Evolutionary conservation across 2,329 filamentous ascomycete genomes (phyloP).

Genomic region (Leptoxyphium fumago): DNA sequence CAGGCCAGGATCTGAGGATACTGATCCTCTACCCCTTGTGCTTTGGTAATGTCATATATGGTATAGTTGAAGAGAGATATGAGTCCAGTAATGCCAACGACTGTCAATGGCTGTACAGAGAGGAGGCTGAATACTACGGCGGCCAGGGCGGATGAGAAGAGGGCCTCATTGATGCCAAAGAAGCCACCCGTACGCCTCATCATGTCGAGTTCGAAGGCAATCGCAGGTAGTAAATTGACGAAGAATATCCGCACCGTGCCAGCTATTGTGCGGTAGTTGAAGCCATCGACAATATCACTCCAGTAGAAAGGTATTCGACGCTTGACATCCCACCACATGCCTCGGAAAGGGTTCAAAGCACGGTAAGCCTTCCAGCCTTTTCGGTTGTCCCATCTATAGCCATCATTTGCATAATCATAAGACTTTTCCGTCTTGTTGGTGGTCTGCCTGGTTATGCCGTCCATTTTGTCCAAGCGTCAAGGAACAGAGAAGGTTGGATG

Average conservation of each 20-base stretch:
- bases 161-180: conserved; percentile 42
- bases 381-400: conserved; percentile 21
- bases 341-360: conserved; percentile 30
- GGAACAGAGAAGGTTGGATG: too few species aligned
- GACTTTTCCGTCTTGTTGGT: background rate
- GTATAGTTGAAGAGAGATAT: conserved; percentile 44
- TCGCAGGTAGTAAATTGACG: conserved; percentile 42
- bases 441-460: background rate
- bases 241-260: conserved; percentile 45
- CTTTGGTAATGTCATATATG: conserved; percentile 41
- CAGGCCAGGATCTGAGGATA: conserved; percentile 42
- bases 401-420: conserved; percentile 17
- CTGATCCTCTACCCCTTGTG: conserved; percentile 31
- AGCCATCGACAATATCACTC: conserved; percentile 41
- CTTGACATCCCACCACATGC: conserved; percentile 41
- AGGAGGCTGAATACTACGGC: conserved; percentile 40
- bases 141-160: conserved; percentile 41
- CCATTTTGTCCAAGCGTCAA: background rate
- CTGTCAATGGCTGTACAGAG: conserved; percentile 39
- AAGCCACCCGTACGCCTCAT: conserved; percentile 38
- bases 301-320: conserved; percentile 40
- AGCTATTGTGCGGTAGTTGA: conserved; percentile 40
- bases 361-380: conserved; percentile 22
- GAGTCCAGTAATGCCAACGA: conserved; percentile 42
- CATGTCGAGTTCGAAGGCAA: conserved; percentile 46